Evolutionary conservation across 2,329 filamentous ascomycete species (phyloP).

Genomic region (Xenosphaeropsis pyriputrescens): DNA sequence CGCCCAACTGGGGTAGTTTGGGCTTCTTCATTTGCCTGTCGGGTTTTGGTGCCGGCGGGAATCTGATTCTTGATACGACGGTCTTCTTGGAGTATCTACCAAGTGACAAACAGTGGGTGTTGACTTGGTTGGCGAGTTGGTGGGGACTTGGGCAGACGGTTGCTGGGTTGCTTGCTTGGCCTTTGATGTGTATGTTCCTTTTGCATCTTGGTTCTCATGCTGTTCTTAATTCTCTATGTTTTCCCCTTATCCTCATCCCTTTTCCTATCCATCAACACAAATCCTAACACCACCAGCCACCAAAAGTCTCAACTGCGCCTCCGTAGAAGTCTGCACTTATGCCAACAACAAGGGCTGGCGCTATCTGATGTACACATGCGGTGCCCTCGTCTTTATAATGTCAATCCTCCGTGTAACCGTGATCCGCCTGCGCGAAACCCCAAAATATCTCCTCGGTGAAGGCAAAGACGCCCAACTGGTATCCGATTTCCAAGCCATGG

Average conservation of each 20-base stretch:
- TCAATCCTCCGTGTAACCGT: slow-evolving; percentile 31
- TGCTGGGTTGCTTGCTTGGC: slow-evolving; percentile 15
- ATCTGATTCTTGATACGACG: slow-evolving; percentile 34
- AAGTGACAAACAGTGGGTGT: slow-evolving; percentile 44
- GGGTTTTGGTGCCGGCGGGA: slow-evolving; percentile 50
- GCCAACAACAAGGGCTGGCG: slow-evolving; percentile 38
- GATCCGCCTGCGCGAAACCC: slow-evolving; percentile 35
- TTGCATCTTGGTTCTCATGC: not conserved
- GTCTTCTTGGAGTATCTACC: slow-evolving; percentile 43
- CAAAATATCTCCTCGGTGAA: slow-evolving; percentile 36
- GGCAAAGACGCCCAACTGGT: slow-evolving; percentile 34
- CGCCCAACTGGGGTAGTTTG: slow-evolving; percentile 51
- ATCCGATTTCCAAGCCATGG: slow-evolving; percentile 29
- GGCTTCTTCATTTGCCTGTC: slow-evolving; percentile 47
- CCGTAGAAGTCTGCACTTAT: slow-evolving; percentile 23
- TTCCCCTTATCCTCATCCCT: too few species aligned
- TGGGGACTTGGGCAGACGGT: slow-evolving; percentile 25
- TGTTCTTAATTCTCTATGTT: not conserved
- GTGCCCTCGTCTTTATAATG: slow-evolving; percentile 34
- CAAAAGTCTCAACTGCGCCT: not conserved
- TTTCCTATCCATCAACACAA: too few species aligned
- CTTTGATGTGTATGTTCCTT: slow-evolving; percentile 8
- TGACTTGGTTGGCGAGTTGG: slow-evolving; percentile 46
- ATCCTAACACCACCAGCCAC: not conserved
- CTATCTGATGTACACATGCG: slow-evolving; percentile 35